Conservation (phyloP, 192 early-diverging fungal species). For the Podila epigama region DNA sequence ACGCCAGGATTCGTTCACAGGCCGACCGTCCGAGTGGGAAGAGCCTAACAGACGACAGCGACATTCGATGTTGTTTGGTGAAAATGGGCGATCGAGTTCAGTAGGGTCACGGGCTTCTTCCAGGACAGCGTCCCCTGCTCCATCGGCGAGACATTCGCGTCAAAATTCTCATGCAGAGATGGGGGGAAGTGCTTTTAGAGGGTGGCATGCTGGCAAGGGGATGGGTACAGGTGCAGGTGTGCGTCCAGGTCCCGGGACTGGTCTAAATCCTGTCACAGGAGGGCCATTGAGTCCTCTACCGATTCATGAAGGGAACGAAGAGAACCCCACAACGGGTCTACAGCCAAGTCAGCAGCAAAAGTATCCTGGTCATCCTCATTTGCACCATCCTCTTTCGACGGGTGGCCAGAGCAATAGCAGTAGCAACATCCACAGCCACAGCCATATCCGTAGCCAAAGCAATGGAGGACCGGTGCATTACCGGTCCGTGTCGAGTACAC, state of each 20-base stretch:
- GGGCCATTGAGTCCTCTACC: not conserved
- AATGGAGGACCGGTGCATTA: not conserved
- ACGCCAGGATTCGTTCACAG: slow-evolving; percentile 25
- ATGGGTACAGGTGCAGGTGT: not conserved
- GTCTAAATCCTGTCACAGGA: not conserved
- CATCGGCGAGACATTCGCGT: not conserved
- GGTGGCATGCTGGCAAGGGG: not conserved
- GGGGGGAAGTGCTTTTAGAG: not conserved
- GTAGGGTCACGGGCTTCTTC: slow-evolving; percentile 1
- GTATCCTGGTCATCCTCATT: not conserved
- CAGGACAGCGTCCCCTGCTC: not conserved
- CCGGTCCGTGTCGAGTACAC: not conserved
- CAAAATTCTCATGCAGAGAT: not conserved
- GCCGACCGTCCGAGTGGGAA: slow-evolving; percentile 40
- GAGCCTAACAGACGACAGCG: slow-evolving; percentile 21
- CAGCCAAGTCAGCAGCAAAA: not conserved
- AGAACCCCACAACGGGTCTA: not conserved
- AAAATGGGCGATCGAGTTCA: slow-evolving; percentile 13
- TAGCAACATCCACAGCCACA: no score
- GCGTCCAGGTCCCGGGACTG: not conserved
- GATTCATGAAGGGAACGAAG: not conserved
- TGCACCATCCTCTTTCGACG: no score
- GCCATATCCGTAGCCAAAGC: no score
- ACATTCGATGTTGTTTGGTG: slow-evolving; percentile 41
- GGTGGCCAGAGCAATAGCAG: no score